These are phyloP conservation scores for Penicillium canariense DNA, from an alignment of 495 filamentous ascomycete species.

Conservation along the genomic window DNA sequence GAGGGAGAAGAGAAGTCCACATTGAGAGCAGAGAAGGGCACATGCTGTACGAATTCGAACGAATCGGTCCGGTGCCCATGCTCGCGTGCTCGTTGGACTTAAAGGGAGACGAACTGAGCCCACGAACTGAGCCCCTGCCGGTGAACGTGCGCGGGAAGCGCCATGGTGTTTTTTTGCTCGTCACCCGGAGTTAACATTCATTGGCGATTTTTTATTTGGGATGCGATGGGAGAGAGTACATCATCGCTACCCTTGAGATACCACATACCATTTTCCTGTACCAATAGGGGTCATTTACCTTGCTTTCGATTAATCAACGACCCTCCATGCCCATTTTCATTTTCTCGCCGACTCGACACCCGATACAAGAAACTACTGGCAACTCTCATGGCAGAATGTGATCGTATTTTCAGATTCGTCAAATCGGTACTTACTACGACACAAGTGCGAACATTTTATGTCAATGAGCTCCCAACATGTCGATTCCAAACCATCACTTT, in stretches of 20 bases:
- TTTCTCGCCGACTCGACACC: not conserved
- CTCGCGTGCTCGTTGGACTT: not conserved
- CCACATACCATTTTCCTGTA: conserved; percentile 29
- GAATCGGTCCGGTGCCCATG: not conserved
- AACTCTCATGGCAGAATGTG: not conserved
- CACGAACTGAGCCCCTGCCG: too few relatives aligned
- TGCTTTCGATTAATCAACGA: conserved; percentile 21
- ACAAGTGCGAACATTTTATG: not conserved
- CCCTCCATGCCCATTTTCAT: conserved; percentile 6
- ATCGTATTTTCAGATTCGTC: conserved; percentile 7
- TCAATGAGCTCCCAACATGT: not conserved
- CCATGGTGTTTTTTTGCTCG: conserved; percentile 16
- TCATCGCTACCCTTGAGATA: conserved; percentile 29
- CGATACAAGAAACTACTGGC: not conserved
- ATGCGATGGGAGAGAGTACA: conserved; percentile 21
- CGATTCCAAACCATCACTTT: not conserved
- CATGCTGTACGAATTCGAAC: not conserved
- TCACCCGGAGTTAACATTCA: conserved; percentile 3
- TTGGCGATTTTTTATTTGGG: conserved; percentile 19
- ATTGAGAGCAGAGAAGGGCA: not conserved
- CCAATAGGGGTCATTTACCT: conserved; percentile 20
- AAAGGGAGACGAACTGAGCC: not conserved
- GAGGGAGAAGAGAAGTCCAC: not conserved
- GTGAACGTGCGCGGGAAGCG: not conserved
- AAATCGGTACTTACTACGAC: conserved; percentile 5